These are phyloP conservation scores for Cadophora malorum DNA, from an alignment of 2,329 filamentous ascomycete genomes.

Conservation along the genomic window DNA sequence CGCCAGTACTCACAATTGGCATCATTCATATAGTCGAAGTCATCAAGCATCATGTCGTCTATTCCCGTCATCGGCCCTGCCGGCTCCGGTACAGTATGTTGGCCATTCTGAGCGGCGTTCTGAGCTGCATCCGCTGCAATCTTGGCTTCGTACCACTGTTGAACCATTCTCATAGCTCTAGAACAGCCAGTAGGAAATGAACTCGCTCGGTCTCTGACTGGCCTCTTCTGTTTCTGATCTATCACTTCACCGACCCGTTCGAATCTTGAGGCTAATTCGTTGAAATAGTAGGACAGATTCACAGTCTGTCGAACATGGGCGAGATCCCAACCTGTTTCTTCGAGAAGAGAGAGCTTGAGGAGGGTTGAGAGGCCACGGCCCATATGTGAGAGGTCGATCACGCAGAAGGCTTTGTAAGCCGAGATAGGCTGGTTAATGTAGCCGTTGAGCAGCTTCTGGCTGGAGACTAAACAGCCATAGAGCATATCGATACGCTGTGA, in stretches of 20 bases:
- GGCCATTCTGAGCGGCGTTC: background rate
- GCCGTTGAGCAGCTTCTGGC: slow-evolving; percentile 27
- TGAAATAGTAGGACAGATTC: slow-evolving; percentile 40
- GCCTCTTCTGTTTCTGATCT: slow-evolving; percentile 27
- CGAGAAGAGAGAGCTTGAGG: slow-evolving; percentile 48
- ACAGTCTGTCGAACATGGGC: slow-evolving; percentile 46
- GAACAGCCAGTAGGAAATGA: slow-evolving; percentile 31
- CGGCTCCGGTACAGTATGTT: slow-evolving; percentile 14
- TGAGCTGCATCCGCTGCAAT: slow-evolving; percentile 12
- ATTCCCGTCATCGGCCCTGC: background rate
- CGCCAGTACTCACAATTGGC: slow-evolving; percentile 11
- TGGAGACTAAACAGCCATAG: slow-evolving; percentile 30
- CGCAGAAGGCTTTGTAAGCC: slow-evolving; percentile 19
- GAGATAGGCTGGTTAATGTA: slow-evolving; percentile 25
- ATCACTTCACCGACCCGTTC: slow-evolving; percentile 28
- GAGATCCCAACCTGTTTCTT: slow-evolving; percentile 49
- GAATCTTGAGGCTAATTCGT: slow-evolving; percentile 29
- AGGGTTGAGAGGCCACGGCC: slow-evolving; percentile 47
- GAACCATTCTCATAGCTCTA: slow-evolving; percentile 27
- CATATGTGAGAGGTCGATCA: slow-evolving; percentile 43
- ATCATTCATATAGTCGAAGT: slow-evolving; percentile 28
- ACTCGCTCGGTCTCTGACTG: slow-evolving; percentile 16
- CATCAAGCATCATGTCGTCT: slow-evolving; percentile 15
- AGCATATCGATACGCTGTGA: slow-evolving; percentile 36
- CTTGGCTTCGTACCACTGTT: slow-evolving; percentile 32